Conservation (phyloP, 2,329 filamentous ascomycete species). For the Calonectria ilicicola region DNA sequence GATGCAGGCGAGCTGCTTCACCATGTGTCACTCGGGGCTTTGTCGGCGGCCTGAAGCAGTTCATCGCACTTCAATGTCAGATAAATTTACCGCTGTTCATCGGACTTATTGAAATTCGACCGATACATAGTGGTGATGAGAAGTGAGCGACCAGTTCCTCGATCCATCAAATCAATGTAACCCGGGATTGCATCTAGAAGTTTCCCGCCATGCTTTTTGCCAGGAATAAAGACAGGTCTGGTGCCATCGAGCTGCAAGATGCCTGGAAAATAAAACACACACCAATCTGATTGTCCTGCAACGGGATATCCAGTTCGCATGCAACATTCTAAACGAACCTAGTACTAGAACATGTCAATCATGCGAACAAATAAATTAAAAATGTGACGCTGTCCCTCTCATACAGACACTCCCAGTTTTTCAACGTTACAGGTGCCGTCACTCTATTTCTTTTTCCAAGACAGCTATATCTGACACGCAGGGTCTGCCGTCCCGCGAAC, state of each 20-base stretch:
- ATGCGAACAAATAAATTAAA: slow-evolving; percentile 7
- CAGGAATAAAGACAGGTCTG: neutral
- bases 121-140: neutral
- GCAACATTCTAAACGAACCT: neutral
- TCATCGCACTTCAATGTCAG: neutral
- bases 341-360: slow-evolving; percentile 7
- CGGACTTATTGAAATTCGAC: neutral
- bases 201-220: neutral
- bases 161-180: neutral
- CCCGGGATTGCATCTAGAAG: neutral
- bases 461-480: slow-evolving; percentile 1
- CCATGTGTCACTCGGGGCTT: neutral
- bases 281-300: neutral
- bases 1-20: neutral
- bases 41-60: neutral
- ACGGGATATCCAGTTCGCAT: slow-evolving; percentile 2
- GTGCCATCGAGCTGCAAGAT: neutral
- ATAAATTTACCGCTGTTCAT: neutral
- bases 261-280: neutral
- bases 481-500: neutral
- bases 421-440: neutral
- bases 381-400: neutral
- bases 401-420: neutral
- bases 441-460: neutral
- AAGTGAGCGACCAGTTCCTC: neutral